Conservation (phyloP, 2,329 filamentous ascomycete species). For the Piedraia hortae region DNA sequence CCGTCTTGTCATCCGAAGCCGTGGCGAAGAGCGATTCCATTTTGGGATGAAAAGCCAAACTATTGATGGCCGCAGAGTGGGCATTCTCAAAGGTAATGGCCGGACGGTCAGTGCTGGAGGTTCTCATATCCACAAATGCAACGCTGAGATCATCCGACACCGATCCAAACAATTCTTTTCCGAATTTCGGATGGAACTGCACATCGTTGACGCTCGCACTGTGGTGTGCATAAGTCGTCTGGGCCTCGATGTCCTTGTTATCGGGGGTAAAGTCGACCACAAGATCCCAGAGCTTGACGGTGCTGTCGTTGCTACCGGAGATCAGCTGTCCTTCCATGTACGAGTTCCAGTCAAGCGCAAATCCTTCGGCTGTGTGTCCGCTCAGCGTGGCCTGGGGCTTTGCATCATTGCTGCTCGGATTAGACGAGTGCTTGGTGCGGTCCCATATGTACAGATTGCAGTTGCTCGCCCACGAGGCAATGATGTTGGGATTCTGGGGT, state of each 20-base stretch:
- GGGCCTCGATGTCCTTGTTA: conserved; percentile 41
- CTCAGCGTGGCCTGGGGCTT: conserved; percentile 62
- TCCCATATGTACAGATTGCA: conserved; percentile 82
- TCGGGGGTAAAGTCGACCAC: conserved; percentile 39
- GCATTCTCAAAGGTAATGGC: conserved; percentile 41
- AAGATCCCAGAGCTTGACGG: conserved; percentile 79
- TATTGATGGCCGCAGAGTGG: conserved; percentile 81
- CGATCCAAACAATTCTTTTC: conserved; percentile 49
- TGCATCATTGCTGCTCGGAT: conserved; percentile 32
- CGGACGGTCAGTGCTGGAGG: conserved; percentile 24
- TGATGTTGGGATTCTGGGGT: conserved; percentile 88
- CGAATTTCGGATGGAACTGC: conserved; percentile 68
- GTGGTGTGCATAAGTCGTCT: conserved; percentile 62
- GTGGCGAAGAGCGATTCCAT: conserved; percentile 80
- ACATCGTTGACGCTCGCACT: conserved; percentile 86
- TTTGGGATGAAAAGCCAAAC: conserved; percentile 77
- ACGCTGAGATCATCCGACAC: conserved; percentile 89
- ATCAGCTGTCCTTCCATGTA: conserved; percentile 56
- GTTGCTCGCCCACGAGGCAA: conserved; percentile 75
- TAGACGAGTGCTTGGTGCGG: conserved; percentile 68
- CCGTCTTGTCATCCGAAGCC: conserved; percentile 80
- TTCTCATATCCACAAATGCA: conserved; percentile 67
- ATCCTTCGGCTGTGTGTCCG: conserved; percentile 72
- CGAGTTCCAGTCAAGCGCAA: conserved; percentile 79
- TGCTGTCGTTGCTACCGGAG: conserved; percentile 76